Evolutionary conservation across 352 stramenopile genomes (phyloP), one percentile per base, ranked within the genome.

Genomic region (Globisporangium cystogenes): DNA sequence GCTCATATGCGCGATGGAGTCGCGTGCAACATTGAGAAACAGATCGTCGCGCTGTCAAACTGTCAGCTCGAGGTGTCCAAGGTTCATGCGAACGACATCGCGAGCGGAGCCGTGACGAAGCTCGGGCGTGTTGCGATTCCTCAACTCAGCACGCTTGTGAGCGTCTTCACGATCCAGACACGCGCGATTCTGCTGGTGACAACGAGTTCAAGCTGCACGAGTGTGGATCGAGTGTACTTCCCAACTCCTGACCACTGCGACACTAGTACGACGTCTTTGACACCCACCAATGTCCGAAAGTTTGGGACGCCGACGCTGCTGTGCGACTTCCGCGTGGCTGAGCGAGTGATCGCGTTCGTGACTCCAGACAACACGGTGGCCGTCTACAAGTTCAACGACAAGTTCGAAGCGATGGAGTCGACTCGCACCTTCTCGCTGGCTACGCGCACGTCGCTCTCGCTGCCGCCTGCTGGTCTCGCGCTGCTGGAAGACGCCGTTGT

Each of bases 401-500:
- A 36, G 16, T 65, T 62, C 26, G 14, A 8, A 14, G 41, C 51
- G n/a, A 62, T 69, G 57, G 36, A 56, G 26, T 12, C 37, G 7
- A 62, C 53, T 10, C 48, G 53, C 15, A 47, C 7, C 15, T n/a
- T 58, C 33, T 53, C 48, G 42, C 24, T 44, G 42, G 55, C 36
- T 11, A 49, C 68, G 7, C 39, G 53, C 6, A 66, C 60, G n/a
- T 57, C 60, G 16, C 24, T 72, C 3, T 7, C 16, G n/a, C 18
- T 52, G 15, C 55, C 64, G 18, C 23, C 66, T 6, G 15, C 10
- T 2, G 48, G 51, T 20, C n/a, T 67, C 8, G 11, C 61, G 23
- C 21, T 72, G 35, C 29, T 60, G n/a, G 51, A 68, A 26, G 37
- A 26, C 51, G 49, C 12, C 0, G 15, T 86, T 5, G 72, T 71